Percentiles rank a stretch among this genome's conserved stretches.
Conservation (phyloP, 2,329 filamentous ascomycete genomes). For the Neonectria punicea region DNA sequence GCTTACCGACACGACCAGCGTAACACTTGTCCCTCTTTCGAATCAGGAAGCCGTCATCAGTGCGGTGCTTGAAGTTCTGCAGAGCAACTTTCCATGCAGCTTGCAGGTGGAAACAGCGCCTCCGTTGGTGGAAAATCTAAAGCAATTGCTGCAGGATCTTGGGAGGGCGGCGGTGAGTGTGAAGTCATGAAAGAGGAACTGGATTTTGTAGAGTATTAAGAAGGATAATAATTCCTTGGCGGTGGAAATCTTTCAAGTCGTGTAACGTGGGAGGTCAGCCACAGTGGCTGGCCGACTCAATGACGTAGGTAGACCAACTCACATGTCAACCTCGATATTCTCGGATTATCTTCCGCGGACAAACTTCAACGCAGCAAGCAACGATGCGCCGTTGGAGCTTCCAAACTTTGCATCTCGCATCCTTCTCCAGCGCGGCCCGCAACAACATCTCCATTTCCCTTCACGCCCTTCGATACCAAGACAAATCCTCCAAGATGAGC, state of each 20-base stretch:
- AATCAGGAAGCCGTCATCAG: constrained; percentile 26
- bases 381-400: background rate
- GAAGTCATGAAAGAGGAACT: constrained; percentile 2
- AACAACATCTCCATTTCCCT: background rate
- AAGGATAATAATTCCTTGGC: background rate
- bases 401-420: background rate
- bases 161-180: constrained; percentile 23
- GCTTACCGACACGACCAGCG: constrained; percentile 2
- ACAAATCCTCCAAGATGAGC: constrained; percentile 45
- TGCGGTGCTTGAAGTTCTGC: constrained; percentile 19
- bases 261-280: background rate
- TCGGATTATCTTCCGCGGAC: background rate
- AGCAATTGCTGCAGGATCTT: constrained; percentile 26
- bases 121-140: constrained; percentile 28
- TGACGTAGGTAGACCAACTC: background rate
- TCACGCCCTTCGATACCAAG: background rate
- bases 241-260: background rate
- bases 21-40: constrained; percentile 10
- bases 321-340: background rate
- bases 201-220: background rate
- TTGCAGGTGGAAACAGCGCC: constrained; percentile 22
- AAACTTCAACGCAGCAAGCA: background rate
- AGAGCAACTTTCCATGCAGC: constrained; percentile 23
- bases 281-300: background rate
- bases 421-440: background rate